Evolutionary conservation across 352 stramenopile species (phyloP), one percentile per base, ranked within the genome.

Genomic region (Phytophthora uliginosa): DNA sequence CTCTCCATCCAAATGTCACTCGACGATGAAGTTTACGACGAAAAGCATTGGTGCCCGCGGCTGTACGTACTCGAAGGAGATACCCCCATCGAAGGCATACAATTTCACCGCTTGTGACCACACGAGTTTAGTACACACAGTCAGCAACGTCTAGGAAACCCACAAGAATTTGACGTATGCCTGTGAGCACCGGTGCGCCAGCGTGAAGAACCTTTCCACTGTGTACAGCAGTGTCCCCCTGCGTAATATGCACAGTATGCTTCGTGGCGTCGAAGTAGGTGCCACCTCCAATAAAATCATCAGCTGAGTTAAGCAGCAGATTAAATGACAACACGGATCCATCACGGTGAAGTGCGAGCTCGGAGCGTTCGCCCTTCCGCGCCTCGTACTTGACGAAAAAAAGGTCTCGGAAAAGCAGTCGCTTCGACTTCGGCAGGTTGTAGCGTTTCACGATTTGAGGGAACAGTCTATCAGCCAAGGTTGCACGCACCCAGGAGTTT

Each of bases 291-390:
- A 86, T 79, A 73, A 98, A 99, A 22, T 97, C 89, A 12, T 76
- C 47, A 0, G 74, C 71, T 7, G 81, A 66, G 73, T 97, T 98
- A 8, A 99, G 78, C 55, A 98, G 59, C 20, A 98, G 73, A 59
- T 98, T 98, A 73, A 98, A 98, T n/a, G 94, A 98, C n/a, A 99
- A 68, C 5, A 98, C 82, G 8, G 94, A 98, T 28, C 95, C 96
- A 72, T 99, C 95, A 20, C 94, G 93, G 71, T 99, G 96, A 63
- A 97, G 79, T 47, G 92, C 85, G 8, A 99, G 79, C 57, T 91
- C 84, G 0, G 85, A 87, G 48, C 91, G 85, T 59, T 92, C 88
- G 10, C 79, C 82, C 0, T 54, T 56, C 2, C 73, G 75, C 2
- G 87, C 89, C 62, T 96, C 88, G 65, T 97, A 97, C 56, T 95